Evolutionary conservation across 1,284 basidiomycete genomes (phyloP).

Genomic region (Rugosomyces carneus): DNA sequence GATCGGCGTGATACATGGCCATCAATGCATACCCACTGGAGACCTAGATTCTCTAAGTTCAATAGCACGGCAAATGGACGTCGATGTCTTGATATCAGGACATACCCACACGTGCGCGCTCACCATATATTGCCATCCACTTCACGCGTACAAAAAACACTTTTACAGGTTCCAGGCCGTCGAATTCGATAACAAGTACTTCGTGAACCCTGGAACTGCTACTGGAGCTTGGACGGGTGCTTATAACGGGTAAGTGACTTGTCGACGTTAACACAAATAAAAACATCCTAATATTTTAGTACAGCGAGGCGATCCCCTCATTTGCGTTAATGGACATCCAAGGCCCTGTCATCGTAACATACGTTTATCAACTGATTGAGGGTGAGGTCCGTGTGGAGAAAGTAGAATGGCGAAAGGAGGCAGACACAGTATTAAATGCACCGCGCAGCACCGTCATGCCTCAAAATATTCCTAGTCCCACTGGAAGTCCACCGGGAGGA

Average conservation of each 20-base stretch:
- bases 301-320: conserved; percentile 46
- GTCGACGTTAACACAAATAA: background rate
- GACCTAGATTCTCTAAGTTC: conserved; percentile 86
- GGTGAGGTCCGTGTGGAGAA: conserved; percentile 89
- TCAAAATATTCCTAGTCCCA: conserved; percentile 38
- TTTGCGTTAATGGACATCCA: conserved; percentile 96
- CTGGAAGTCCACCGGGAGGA: conserved; percentile 19
- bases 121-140: background rate
- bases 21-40: conserved; percentile 90
- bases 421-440: conserved; percentile 34
- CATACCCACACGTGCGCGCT: conserved; percentile 85
- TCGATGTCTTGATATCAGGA: conserved; percentile 91
- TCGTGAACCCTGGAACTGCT: conserved; percentile 93
- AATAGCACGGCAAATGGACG: conserved; percentile 93
- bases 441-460: conserved; percentile 35
- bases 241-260: conserved; percentile 45
- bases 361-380: conserved; percentile 92
- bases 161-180: conserved; percentile 82
- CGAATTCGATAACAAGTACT: conserved; percentile 88
- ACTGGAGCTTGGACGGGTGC: conserved; percentile 90
- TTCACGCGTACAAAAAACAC: background rate
- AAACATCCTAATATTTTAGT: background rate
- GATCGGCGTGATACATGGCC: conserved; percentile 92
- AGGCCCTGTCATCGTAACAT: conserved; percentile 90
- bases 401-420: conserved; percentile 74